Conservation (phyloP, 495 filamentous ascomycete species). For the Bryoglossum gracile region DNA sequence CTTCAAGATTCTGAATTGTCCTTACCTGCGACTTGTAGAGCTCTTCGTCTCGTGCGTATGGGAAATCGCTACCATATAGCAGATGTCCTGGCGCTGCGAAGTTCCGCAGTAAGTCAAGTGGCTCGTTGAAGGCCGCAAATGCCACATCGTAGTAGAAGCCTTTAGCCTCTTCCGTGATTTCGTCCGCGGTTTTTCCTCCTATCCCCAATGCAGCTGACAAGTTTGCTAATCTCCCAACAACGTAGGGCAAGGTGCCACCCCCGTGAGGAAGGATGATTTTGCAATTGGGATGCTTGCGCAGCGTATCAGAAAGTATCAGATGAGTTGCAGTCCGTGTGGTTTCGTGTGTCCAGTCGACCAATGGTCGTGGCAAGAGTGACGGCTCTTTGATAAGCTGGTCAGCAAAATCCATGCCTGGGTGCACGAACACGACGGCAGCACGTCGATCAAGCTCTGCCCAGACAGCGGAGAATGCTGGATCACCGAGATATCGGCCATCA, state of each 20-base stretch:
- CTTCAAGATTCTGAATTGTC: neutral
- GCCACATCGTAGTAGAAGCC: neutral
- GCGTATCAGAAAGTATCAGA: neutral
- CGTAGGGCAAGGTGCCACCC: neutral
- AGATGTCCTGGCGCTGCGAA: neutral
- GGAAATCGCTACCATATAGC: neutral
- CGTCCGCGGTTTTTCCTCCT: neutral
- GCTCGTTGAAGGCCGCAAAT: neutral
- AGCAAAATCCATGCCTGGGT: neutral
- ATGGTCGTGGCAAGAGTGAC: neutral
- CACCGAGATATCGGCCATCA: neutral
- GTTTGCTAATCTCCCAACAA: neutral
- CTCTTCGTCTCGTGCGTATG: neutral
- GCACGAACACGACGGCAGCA: neutral
- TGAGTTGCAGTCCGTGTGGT: neutral
- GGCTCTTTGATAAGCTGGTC: neutral
- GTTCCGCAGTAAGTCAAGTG: neutral
- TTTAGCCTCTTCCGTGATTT: neutral
- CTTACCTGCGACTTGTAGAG: neutral
- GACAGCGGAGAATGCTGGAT: neutral
- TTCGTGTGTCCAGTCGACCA: neutral
- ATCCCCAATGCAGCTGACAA: neutral
- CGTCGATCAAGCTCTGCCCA: neutral
- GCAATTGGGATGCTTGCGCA: neutral
- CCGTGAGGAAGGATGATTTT: constrained; percentile 1